Evolutionary conservation across 2,329 filamentous ascomycete species (phyloP).

Genomic region (Colletotrichum incanum): DNA sequence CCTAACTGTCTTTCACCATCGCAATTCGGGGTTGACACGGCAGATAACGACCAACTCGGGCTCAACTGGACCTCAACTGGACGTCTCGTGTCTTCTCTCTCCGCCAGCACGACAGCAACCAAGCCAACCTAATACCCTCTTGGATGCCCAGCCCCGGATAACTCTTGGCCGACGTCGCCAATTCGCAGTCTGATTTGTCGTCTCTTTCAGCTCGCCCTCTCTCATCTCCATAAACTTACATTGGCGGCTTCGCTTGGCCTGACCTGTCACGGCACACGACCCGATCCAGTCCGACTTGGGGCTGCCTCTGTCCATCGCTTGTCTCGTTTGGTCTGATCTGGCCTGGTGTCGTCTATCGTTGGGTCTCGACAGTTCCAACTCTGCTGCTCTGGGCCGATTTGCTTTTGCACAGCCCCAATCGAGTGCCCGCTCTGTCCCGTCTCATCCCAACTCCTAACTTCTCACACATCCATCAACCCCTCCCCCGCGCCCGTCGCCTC

Average conservation of each 20-base stretch:
- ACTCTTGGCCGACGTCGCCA: slow-evolving; percentile 6
- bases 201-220: not conserved
- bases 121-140: not conserved
- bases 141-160: not conserved
- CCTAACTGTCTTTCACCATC: too few relatives aligned
- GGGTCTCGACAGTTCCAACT: not conserved
- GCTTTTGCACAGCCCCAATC: slow-evolving; percentile 40
- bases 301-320: not conserved
- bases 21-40: too few relatives aligned
- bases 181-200: not conserved
- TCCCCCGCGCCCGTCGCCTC: not conserved
- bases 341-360: not conserved
- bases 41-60: not conserved
- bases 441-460: slow-evolving; percentile 16
- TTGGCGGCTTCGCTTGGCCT: not conserved
- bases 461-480: not conserved
- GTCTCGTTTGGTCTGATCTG: not conserved
- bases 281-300: not conserved
- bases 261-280: not conserved
- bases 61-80: not conserved
- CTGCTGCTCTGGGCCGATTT: slow-evolving; percentile 8
- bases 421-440: slow-evolving; percentile 30
- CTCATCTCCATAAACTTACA: not conserved
- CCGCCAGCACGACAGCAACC: not conserved
- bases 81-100: not conserved